Evolutionary conservation across 352 stramenopile species (phyloP).

Genomic region (Phytophthora idaei): DNA sequence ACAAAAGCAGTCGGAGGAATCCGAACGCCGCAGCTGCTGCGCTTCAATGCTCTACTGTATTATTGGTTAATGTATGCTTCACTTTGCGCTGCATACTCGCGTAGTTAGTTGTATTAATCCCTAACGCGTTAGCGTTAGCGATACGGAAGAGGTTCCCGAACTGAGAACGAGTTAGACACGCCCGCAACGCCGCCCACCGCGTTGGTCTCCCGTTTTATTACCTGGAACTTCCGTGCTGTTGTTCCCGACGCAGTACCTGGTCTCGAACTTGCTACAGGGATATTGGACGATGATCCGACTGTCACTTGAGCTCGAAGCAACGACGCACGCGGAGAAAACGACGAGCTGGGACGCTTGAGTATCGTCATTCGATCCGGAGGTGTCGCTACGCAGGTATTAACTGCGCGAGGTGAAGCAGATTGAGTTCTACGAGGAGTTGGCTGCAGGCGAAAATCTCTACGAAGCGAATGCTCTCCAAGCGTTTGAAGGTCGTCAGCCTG

Average conservation of each 20-base stretch:
- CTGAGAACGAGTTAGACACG: constrained; percentile 45
- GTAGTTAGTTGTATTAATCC: constrained; percentile 18
- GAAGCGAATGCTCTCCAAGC: not conserved
- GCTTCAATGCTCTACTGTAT: constrained; percentile 40
- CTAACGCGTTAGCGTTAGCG: constrained; percentile 33
- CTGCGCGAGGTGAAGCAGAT: constrained; percentile 26
- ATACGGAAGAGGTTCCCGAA: constrained; percentile 59
- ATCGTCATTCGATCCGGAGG: constrained; percentile 17
- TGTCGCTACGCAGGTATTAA: constrained; percentile 6
- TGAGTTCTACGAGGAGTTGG: constrained; percentile 15
- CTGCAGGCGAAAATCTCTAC: constrained; percentile 8
- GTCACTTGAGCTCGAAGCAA: constrained; percentile 20
- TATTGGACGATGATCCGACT: constrained; percentile 7
- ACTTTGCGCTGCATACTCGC: constrained; percentile 35
- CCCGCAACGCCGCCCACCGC: constrained; percentile 48
- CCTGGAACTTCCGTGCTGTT: constrained; percentile 50
- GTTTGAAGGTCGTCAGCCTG: constrained; percentile 5
- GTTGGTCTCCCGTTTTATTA: constrained; percentile 45
- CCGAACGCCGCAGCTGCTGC: constrained; percentile 23
- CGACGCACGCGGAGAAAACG: constrained; percentile 45
- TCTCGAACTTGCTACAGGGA: constrained; percentile 14
- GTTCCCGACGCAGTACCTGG: constrained; percentile 18
- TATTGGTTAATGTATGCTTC: constrained; percentile 43
- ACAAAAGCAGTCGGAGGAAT: constrained; percentile 23
- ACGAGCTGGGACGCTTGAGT: constrained; percentile 47